Percentiles rank a stretch among this genome's conserved stretches.
Evolutionary conservation across 2,329 filamentous ascomycete genomes (phyloP).

Genomic region (Neurospora sp.): DNA sequence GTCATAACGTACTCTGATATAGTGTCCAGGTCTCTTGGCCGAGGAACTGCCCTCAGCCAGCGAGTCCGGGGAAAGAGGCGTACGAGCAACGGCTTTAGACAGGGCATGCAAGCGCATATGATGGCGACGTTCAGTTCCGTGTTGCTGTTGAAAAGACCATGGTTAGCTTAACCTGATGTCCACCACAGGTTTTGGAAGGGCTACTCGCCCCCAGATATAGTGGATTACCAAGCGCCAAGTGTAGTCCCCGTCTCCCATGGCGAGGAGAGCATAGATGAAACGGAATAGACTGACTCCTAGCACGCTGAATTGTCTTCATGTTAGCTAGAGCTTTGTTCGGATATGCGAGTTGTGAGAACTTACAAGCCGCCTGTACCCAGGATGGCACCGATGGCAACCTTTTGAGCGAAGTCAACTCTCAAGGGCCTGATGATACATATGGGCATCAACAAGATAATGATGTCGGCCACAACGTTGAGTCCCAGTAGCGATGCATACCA

Average conservation of each 20-base stretch:
- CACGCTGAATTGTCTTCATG: conserved; percentile 5
- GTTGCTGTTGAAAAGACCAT: conserved; percentile 1
- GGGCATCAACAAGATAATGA: conserved; percentile 9
- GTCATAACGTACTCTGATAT: not conserved
- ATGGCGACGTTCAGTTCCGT: conserved; percentile 13
- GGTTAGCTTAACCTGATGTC: not conserved
- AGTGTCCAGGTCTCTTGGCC: not conserved
- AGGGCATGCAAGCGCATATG: conserved; percentile 12
- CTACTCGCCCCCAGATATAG: conserved; percentile 9
- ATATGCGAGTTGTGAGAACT: not conserved
- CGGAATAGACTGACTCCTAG: conserved; percentile 13
- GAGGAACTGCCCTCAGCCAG: conserved; percentile 24
- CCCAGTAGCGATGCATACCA: conserved; percentile 7
- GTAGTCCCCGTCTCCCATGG: conserved; percentile 2
- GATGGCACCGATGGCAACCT: conserved; percentile 7
- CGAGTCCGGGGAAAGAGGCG: conserved; percentile 23
- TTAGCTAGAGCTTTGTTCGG: not conserved
- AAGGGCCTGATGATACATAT: conserved; percentile 10
- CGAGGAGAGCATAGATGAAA: conserved; percentile 2
- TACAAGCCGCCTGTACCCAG: conserved; percentile 14
- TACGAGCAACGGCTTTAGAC: conserved; percentile 5
- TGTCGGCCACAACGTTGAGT: conserved; percentile 10
- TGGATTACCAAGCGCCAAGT: conserved; percentile 9
- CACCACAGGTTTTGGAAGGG: not conserved
- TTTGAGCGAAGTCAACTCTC: conserved; percentile 4